These are phyloP conservation scores for Urtica urens DNA, from an alignment of 306 rosid species.

Conservation along the genomic window DNA sequence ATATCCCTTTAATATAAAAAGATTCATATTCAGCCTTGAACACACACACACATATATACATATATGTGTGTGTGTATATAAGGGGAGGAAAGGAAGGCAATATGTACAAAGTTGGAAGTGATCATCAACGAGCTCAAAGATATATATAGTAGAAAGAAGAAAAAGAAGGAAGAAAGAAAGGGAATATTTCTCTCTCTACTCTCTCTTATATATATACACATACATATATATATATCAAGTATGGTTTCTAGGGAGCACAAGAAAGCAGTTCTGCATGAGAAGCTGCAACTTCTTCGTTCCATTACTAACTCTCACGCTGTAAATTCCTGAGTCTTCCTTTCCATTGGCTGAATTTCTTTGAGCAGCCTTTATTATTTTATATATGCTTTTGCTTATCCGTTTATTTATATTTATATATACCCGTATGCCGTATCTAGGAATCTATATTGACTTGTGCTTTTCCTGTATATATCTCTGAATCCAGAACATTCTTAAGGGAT, in stretches of 20 bases:
- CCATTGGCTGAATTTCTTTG: slow-evolving; percentile 29
- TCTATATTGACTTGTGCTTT: too few relatives aligned
- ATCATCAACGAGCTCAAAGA: not conserved
- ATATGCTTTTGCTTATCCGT: not conserved
- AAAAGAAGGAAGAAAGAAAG: not conserved
- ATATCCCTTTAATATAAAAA: slow-evolving; percentile 39
- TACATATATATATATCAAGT: not conserved
- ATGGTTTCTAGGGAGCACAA: slow-evolving; percentile 92
- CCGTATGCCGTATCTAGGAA: not conserved
- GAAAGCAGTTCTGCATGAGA: slow-evolving; percentile 64
- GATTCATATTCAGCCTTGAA: slow-evolving; percentile 21
- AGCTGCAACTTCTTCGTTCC: slow-evolving; percentile 94
- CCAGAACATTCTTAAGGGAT: too few relatives aligned
- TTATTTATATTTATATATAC: not conserved
- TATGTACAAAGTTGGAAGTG: not conserved
- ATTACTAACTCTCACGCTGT: slow-evolving; percentile 94
- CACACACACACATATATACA: not conserved
- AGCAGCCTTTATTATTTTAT: not conserved
- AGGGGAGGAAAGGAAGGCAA: slow-evolving; percentile 2
- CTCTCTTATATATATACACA: not conserved
- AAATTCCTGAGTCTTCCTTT: slow-evolving; percentile 30
- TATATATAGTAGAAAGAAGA: not conserved
- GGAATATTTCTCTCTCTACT: not conserved
- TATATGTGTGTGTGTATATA: too few relatives aligned
- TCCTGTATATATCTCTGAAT: too few relatives aligned